Conservation (phyloP, 2,329 filamentous ascomycete genomes). For the Fusarium camptoceras region DNA sequence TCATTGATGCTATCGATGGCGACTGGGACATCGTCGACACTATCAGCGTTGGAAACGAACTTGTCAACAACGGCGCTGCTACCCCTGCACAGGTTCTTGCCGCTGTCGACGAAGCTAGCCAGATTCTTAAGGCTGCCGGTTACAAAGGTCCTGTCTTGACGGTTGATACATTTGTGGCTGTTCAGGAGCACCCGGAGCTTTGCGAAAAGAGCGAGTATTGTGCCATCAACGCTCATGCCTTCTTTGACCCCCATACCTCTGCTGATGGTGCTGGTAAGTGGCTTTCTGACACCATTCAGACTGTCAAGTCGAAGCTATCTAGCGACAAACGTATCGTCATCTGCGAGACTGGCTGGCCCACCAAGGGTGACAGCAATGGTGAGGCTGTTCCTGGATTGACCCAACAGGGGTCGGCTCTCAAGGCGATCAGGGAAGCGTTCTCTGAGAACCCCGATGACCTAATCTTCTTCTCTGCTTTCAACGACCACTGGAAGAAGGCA, state of each 20-base stretch:
- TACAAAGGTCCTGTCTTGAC: constrained; percentile 81
- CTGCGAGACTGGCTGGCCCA: constrained; percentile 89
- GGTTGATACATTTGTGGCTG: constrained; percentile 81
- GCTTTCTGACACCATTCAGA: constrained; percentile 66
- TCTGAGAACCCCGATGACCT: constrained; percentile 61
- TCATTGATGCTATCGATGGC: constrained; percentile 68
- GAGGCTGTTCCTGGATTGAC: constrained; percentile 74
- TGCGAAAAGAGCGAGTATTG: constrained; percentile 82
- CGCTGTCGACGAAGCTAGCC: constrained; percentile 69
- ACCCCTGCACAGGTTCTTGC: constrained; percentile 65
- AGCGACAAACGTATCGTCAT: constrained; percentile 73
- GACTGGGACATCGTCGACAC: constrained; percentile 79
- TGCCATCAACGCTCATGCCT: constrained; percentile 85
- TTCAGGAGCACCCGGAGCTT: constrained; percentile 74
- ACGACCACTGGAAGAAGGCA: constrained; percentile 82
- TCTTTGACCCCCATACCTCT: constrained; percentile 76
- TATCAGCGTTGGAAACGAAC: constrained; percentile 83
- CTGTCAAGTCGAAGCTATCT: constrained; percentile 57
- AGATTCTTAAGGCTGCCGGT: constrained; percentile 68
- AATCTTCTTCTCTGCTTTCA: constrained; percentile 82
- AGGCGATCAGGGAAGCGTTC: constrained; percentile 72
- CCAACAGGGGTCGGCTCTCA: constrained; percentile 75
- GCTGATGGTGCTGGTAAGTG: constrained; percentile 75
- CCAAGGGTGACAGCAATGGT: constrained; percentile 73
- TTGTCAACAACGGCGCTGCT: constrained; percentile 73